These are phyloP conservation scores for Acanthamoeba lenticulata DNA, from an alignment of 208 protist genomes.

Conservation along the genomic window DNA sequence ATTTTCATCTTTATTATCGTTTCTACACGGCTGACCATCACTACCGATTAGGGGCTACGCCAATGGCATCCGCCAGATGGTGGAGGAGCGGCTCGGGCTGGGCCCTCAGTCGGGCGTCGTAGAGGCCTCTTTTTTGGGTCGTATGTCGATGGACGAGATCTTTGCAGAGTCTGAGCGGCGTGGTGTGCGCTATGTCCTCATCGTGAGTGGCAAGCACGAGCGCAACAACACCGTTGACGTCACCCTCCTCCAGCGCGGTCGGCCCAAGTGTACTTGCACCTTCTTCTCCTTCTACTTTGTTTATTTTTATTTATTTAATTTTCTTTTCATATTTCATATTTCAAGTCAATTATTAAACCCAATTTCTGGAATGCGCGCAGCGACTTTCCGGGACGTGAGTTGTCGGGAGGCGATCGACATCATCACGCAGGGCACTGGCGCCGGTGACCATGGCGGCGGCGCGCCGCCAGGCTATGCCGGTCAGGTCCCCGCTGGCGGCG, in stretches of 20 bases:
- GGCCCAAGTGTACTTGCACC: neutral
- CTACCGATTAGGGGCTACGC: slow-evolving; percentile 29
- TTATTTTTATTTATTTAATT: neutral
- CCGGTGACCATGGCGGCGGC: neutral
- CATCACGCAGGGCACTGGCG: neutral
- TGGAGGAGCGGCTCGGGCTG: slow-evolving; percentile 43
- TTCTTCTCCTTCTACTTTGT: neutral
- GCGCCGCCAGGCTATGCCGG: neutral
- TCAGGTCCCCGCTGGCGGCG: neutral
- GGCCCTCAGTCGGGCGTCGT: slow-evolving; percentile 29
- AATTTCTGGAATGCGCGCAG: neutral
- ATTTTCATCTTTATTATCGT: neutral
- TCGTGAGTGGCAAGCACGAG: slow-evolving; percentile 61
- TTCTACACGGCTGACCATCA: neutral
- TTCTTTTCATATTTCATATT: neutral
- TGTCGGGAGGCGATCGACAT: slow-evolving; percentile 69
- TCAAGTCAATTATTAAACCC: too few relatives aligned
- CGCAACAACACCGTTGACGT: slow-evolving; percentile 22
- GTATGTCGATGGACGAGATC: slow-evolving; percentile 29
- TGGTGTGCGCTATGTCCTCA: slow-evolving; percentile 50
- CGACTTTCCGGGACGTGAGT: slow-evolving; percentile 53
- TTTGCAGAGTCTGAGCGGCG: slow-evolving; percentile 9
- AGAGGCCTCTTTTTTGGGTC: slow-evolving; percentile 31
- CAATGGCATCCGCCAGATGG: slow-evolving; percentile 51
- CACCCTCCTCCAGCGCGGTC: neutral